Conservation (phyloP, 768 basidiomycete genomes). For the Xerocomus brunneocitrinus region DNA sequence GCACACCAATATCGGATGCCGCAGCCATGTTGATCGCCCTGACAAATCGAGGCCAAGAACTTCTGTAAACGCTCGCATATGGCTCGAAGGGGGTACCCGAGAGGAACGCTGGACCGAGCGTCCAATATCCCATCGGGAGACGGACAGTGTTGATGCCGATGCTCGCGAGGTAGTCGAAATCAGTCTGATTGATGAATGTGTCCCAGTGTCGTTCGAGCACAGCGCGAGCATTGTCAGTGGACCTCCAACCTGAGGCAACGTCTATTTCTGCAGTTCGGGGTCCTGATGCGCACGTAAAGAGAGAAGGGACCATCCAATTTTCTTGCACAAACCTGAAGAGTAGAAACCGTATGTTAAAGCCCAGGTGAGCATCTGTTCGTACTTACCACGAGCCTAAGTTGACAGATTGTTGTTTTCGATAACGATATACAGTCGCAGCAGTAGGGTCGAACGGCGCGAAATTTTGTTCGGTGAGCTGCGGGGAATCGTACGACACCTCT, state of each 20-base stretch:
- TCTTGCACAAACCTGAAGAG: slow-evolving; percentile 62
- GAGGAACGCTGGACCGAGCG: slow-evolving; percentile 25
- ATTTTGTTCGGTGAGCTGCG: slow-evolving; percentile 1
- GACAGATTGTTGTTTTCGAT: slow-evolving; percentile 20
- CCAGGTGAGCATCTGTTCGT: too few relatives aligned
- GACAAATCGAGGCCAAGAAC: slow-evolving; percentile 35
- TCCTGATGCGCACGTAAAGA: slow-evolving; percentile 56
- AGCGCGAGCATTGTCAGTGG: slow-evolving; percentile 36
- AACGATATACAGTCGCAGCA: slow-evolving; percentile 15
- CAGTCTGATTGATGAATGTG: slow-evolving; percentile 58
- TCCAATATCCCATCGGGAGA: slow-evolving; percentile 59
- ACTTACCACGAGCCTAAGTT: slow-evolving; percentile 21
- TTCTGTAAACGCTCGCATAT: slow-evolving; percentile 39
- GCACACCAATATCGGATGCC: slow-evolving; percentile 40
- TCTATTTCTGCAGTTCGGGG: slow-evolving; percentile 54
- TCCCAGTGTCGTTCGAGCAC: slow-evolving; percentile 74
- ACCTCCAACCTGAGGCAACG: slow-evolving; percentile 53
- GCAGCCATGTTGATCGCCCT: slow-evolving; percentile 42
- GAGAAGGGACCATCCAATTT: slow-evolving; percentile 67
- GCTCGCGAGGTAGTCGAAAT: slow-evolving; percentile 58
- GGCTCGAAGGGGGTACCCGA: slow-evolving; percentile 37
- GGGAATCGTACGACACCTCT: slow-evolving; percentile 9
- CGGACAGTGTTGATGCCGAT: slow-evolving; percentile 60
- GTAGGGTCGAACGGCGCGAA: slow-evolving; percentile 16
- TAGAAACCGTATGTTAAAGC: neutral